Evolutionary conservation across 306 rosid species (phyloP), one percentile per base, ranked within the genome.

Genomic region (Oemleria cerasiformis): DNA sequence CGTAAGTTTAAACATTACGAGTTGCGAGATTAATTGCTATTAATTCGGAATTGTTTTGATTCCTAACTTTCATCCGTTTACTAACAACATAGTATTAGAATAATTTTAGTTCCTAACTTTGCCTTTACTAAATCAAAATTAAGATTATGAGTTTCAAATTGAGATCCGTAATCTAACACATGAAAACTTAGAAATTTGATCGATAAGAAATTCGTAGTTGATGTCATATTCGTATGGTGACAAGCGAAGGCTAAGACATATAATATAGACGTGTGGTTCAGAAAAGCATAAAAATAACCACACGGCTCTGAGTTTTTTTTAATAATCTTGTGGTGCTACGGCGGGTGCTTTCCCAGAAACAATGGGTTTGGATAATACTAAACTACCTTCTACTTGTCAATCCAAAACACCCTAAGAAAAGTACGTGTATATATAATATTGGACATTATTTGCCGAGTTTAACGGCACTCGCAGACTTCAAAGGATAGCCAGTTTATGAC

Each of bases 291-390:
- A 19, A 49, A 36, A 55, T 5, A 25, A 47, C 56, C 75, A 57
- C 56, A 57, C 56, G 45, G 21, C 19, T 25, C 6, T 58, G 57
- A 30, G 3, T 30, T 57, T 47, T 10, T 25, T 71, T 71, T 57
- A n/a, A 25, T 71, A 43, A 11, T 58, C 56, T 21, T 51, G 19
- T 68, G 36, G 36, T 30, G 36, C 36, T 10, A 53, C n/a, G 19
- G 36, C 56, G 5, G 16, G 39, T 42, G 36, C 20, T 44, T 30
- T 71, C 45, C 75, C 44, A 20, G 53, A 70, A 71, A 71, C 55
- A 54, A 20, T 13, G 65, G 64, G 23, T 56, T 70, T 23, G 54
- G 63, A 70, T 42, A 21, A 23, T 54, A 41, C 45, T 38, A 39
- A 39, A 36, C 25, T 61, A 61, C 10, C 8, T 13, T 9, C 47